A percentile compares a stretch with the other conserved stretches of the same genome.
These are phyloP conservation scores for Pestalotiopsis sp. DNA, from an alignment of 2,329 filamentous ascomycete species.

Conservation along the genomic window DNA sequence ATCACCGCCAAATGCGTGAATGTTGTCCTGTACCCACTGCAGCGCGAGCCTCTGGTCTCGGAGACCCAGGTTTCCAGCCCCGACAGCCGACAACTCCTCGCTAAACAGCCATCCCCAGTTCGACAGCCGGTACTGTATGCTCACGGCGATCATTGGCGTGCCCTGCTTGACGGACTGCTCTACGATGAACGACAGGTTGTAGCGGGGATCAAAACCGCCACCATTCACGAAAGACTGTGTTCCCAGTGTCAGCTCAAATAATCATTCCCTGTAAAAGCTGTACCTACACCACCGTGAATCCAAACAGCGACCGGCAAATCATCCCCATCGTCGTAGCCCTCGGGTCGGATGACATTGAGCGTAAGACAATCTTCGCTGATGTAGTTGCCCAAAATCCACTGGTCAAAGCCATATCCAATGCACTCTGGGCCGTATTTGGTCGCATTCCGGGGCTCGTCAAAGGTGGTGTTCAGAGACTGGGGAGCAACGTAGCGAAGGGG, in stretches of 20 bases:
- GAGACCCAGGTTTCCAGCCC: slow-evolving; percentile 53
- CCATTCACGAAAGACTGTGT: slow-evolving; percentile 35
- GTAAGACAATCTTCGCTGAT: slow-evolving; percentile 61
- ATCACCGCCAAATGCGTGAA: slow-evolving; percentile 52
- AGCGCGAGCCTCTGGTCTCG: slow-evolving; percentile 52
- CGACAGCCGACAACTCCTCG: slow-evolving; percentile 41
- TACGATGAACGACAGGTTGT: slow-evolving; percentile 49
- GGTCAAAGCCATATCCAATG: slow-evolving; percentile 47
- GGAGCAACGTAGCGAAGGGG: slow-evolving; percentile 49
- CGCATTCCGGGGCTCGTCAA: slow-evolving; percentile 36
- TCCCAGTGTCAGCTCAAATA: slow-evolving; percentile 38
- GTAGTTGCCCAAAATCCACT: slow-evolving; percentile 5
- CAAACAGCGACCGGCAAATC: slow-evolving; percentile 59
- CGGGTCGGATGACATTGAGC: slow-evolving; percentile 62
- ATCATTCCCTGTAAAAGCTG: neutral
- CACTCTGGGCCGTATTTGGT: slow-evolving; percentile 49
- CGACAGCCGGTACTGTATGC: slow-evolving; percentile 50
- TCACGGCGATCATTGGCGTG: slow-evolving; percentile 52
- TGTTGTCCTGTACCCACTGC: slow-evolving; percentile 52
- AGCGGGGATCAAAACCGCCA: slow-evolving; percentile 51
- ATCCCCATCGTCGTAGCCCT: slow-evolving; percentile 37
- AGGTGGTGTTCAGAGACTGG: slow-evolving; percentile 48
- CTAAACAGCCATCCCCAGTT: slow-evolving; percentile 57
- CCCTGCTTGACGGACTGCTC: slow-evolving; percentile 45
- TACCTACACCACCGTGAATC: slow-evolving; percentile 56